phyloP scores from a whole-genome alignment of 345 rosid species.

The Cardamine occulta region DNA sequence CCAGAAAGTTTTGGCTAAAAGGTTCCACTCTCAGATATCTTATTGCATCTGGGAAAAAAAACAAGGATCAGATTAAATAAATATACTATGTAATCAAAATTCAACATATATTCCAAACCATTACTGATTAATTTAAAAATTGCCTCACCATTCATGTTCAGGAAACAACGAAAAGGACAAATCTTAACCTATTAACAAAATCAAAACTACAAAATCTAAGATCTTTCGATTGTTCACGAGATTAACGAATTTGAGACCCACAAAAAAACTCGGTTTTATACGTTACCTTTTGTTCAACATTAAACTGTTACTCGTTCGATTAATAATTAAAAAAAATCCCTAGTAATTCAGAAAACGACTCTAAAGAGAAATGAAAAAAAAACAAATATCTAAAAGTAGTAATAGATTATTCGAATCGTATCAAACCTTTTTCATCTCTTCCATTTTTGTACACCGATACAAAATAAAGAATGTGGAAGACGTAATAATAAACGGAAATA shows the following conservation, averaged over 20 bases:
- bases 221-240: constrained; percentile 6
- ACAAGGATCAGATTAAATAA: not conserved
- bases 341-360: constrained; percentile 19
- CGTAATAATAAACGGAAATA: constrained; percentile 5
- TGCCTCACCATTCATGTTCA: not conserved
- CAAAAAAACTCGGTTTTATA: not conserved
- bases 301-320: not conserved
- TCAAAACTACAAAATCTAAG: constrained; percentile 7
- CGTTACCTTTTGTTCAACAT: constrained; percentile 15
- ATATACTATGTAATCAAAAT: not conserved
- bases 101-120: not conserved
- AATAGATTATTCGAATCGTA: constrained; percentile 32
- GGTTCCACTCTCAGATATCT: constrained; percentile 7
- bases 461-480: constrained; percentile 26
- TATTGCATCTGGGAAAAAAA: constrained; percentile 16
- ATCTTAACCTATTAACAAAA: not conserved
- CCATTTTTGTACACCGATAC: constrained; percentile 22
- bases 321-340: not conserved
- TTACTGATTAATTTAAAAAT: not conserved
- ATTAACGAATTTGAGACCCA: not conserved
- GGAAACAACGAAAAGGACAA: constrained; percentile 25
- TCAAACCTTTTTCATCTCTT: constrained; percentile 34
- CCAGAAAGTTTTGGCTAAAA: not conserved
- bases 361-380: not conserved
- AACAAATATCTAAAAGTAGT: not conserved